Evolutionary conservation across 2,329 filamentous ascomycete species (phyloP), one percentile per base, ranked within the genome.

Genomic region (Alternaria dauci): DNA sequence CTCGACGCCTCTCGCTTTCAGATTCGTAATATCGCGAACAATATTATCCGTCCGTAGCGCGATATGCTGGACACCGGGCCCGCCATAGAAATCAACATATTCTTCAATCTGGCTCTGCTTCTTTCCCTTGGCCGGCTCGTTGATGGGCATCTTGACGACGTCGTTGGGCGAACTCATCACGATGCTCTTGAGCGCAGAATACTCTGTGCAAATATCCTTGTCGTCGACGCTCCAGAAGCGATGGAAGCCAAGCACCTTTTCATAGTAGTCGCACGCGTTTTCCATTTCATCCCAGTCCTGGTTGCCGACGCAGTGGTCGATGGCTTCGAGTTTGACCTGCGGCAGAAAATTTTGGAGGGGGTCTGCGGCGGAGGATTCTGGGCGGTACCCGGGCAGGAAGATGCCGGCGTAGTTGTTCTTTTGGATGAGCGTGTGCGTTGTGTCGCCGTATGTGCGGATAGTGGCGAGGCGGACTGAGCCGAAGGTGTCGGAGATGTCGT

Each of bases 171-270:
- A 92, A 42, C 91, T 88, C 93, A 97, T 97, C 75, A 97, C 94
- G 73, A 97, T 89, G 73, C 88, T 92, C 81, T 90, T 93, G 48
- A 97, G 85, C 9, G 94, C 93, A 1, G 90, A 93, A 85, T 92
- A 97, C 76, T 96, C 93, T 68, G 92, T 97, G 85, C 89, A 92
- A 81, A 97, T 96, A 77, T 96, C 88, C 69, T 88, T 91, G 84
- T 97, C 94, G 79, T 97, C 94, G 59, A 97, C 94, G 55, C 89
- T 93, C 94, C 94, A 97, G 89, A 97, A 97, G 68, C 94, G 92
- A 83, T 97, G 93, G 87, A 97, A 97, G 55, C 90, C 91, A 28
- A 97, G 90, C 64, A 90, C 91, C 65, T 89, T 87, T 82, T 97
- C 94, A 83, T 97, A 98, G 79, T 88, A 89, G 59, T 85, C 83